phyloP scores from a whole-genome alignment of 1,284 basidiomycete genomes.

The Ustilago hordei region DNA sequence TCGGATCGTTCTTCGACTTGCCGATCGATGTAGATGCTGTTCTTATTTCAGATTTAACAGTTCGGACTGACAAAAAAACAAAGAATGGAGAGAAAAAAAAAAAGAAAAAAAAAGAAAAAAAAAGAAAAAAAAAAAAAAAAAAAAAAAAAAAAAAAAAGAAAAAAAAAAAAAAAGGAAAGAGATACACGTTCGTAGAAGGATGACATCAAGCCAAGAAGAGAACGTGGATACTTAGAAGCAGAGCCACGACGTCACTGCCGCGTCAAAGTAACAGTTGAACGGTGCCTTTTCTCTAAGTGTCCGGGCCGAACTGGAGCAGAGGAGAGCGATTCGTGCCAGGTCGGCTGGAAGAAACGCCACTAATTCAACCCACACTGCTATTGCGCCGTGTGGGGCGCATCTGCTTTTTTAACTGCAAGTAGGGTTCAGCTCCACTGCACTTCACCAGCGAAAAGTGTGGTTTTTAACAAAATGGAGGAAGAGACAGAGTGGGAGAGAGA shows the following conservation, averaged over 20 bases:
- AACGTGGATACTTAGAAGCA: conserved; percentile 26
- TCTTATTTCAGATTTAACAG: no score
- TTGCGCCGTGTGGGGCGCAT: background rate
- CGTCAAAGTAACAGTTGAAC: background rate
- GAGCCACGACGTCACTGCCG: conserved; percentile 22
- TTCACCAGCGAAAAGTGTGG: background rate
- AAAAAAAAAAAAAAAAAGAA: no score
- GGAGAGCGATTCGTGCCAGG: conserved; percentile 31
- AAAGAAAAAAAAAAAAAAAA: background rate
- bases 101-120: no score
- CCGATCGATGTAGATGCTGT: background rate
- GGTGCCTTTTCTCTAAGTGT: conserved; percentile 18
- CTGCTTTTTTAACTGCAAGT: conserved; percentile 13
- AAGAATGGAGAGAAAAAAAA: no score
- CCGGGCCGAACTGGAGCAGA: conserved; percentile 36
- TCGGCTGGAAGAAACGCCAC: conserved; percentile 36
- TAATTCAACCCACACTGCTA: background rate
- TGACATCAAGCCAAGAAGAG: conserved; percentile 8
- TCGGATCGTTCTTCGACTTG: background rate
- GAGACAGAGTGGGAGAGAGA: background rate
- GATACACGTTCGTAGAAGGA: background rate
- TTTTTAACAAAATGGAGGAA: background rate
- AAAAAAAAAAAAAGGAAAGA: background rate
- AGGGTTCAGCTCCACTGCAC: conserved; percentile 25
- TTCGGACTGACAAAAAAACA: no score